These are phyloP conservation scores for Aspergillus pseudoterreus DNA, from an alignment of 2,329 filamentous ascomycete species.

Conservation along the genomic window DNA sequence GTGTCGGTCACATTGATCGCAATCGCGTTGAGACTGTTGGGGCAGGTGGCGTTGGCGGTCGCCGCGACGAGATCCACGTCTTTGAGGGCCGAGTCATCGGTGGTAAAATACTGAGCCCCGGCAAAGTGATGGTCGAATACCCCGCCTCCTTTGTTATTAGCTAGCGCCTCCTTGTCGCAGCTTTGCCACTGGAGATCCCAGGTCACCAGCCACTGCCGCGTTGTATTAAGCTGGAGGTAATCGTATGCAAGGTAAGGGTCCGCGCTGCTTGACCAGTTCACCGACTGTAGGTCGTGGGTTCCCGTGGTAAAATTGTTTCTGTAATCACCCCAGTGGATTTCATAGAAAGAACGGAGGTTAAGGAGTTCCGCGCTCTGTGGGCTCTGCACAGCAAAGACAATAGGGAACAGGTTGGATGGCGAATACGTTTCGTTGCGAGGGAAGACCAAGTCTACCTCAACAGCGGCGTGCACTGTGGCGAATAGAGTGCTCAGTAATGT, in stretches of 20 bases:
- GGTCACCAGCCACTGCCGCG: not conserved
- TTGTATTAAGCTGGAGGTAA: not conserved
- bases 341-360: not conserved
- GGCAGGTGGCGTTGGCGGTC: not conserved
- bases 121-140: not conserved
- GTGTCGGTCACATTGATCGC: not conserved
- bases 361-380: not conserved
- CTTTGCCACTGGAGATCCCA: not conserved
- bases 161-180: not conserved
- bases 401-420: constrained; percentile 12
- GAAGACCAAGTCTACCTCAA: constrained; percentile 17
- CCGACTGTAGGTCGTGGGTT: not conserved
- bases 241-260: not conserved
- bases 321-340: not conserved
- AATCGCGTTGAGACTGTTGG: not conserved
- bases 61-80: not conserved
- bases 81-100: not conserved
- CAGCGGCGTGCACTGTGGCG: not conserved
- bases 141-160: not conserved
- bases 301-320: not conserved
- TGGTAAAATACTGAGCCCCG: not conserved
- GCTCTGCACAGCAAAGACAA: constrained; percentile 1
- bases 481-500: no score
- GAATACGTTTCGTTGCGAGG: constrained; percentile 16
- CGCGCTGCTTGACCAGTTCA: constrained; percentile 25